Evolutionary conservation across 169 alveolate species (phyloP).

Genomic region (Plasmodium falciparum): DNA sequence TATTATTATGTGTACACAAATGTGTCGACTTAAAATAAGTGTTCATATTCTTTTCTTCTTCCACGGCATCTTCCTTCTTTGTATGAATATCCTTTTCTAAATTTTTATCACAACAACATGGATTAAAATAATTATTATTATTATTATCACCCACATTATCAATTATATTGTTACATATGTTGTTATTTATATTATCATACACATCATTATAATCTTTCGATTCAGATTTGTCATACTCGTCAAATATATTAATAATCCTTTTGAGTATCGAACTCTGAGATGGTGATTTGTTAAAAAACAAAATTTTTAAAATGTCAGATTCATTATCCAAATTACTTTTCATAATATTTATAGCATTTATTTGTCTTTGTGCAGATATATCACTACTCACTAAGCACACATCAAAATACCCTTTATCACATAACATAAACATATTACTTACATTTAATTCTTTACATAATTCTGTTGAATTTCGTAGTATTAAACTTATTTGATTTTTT

Average conservation of each 20-base stretch:
- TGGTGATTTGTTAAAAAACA: constrained; percentile 23
- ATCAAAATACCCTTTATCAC: constrained; percentile 44
- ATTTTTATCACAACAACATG: no score
- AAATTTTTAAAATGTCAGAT: constrained; percentile 28
- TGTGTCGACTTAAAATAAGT: background rate
- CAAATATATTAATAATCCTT: constrained; percentile 6
- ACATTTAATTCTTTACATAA: constrained; percentile 58
- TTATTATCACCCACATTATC: background rate
- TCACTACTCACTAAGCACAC: constrained; percentile 51
- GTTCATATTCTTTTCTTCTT: no score
- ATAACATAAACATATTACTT: constrained; percentile 9
- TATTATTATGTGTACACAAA: background rate
- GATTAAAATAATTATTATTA: no score
- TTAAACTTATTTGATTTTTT: constrained; percentile 37
- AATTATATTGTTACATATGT: background rate
- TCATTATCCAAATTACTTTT: constrained; percentile 29
- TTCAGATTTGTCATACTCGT: background rate
- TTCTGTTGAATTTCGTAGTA: constrained; percentile 10
- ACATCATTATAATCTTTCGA: background rate
- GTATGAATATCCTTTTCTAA: no score
- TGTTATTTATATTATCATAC: background rate
- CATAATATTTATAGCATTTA: constrained; percentile 52
- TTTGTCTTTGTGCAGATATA: constrained; percentile 37
- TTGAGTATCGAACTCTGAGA: constrained; percentile 21
- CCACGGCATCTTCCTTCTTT: no score